These are phyloP conservation scores for Colletotrichum graminicola DNA, from an alignment of 2,329 filamentous ascomycete genomes.

Conservation along the genomic window DNA sequence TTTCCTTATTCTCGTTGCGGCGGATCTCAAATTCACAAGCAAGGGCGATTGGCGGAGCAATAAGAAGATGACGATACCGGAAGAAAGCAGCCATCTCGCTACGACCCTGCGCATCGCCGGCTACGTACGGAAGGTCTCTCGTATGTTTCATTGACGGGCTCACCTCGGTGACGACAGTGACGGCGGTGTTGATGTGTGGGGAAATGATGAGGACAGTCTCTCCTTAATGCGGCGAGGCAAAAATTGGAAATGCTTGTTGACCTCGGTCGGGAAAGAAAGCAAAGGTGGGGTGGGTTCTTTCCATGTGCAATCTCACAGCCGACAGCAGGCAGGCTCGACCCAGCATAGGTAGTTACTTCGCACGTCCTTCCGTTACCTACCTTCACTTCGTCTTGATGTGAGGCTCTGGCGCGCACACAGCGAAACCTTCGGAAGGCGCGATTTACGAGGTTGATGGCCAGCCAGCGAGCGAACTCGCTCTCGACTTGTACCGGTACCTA, in stretches of 20 bases:
- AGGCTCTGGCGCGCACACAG: not conserved
- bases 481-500: not conserved
- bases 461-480: not conserved
- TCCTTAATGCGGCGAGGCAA: constrained; percentile 32
- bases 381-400: too few species aligned
- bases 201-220: constrained; percentile 3
- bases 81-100: not conserved
- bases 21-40: not conserved
- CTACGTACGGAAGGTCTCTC: not conserved
- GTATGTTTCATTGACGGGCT: not conserved
- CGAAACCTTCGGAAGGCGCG: not conserved
- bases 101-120: not conserved
- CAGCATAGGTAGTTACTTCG: not conserved
- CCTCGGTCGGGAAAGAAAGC: not conserved
- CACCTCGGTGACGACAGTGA: constrained; percentile 28
- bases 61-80: not conserved
- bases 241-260: not conserved
- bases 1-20: constrained; percentile 12
- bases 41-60: not conserved
- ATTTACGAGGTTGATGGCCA: not conserved
- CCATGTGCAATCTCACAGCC: constrained; percentile 11
- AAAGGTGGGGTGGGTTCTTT: constrained; percentile 5
- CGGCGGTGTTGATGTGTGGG: not conserved
- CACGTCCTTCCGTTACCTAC: not conserved
- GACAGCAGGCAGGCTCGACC: constrained; percentile 32